These are phyloP conservation scores for Alternaria ventricosa DNA, from an alignment of 2,329 filamentous ascomycete genomes.

Conservation along the genomic window DNA sequence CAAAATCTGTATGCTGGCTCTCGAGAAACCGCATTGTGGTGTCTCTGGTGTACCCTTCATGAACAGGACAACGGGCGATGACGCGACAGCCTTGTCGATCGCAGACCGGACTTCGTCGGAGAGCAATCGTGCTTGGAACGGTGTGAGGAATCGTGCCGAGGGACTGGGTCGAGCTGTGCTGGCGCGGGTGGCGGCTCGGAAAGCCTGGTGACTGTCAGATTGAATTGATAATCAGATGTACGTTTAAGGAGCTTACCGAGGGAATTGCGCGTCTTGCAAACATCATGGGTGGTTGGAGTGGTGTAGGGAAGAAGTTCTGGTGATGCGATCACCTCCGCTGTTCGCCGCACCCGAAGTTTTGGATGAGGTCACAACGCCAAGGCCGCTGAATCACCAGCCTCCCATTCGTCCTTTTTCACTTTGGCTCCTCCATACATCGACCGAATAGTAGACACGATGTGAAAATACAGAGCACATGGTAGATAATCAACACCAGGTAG, in stretches of 20 bases:
- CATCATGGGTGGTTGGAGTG: constrained; percentile 34
- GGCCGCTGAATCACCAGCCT: constrained; percentile 19
- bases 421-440: neutral
- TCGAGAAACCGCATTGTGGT: constrained; percentile 95
- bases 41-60: constrained; percentile 99
- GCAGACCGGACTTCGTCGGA: constrained; percentile 80
- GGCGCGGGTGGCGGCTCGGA: constrained; percentile 45
- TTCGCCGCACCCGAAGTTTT: constrained; percentile 33
- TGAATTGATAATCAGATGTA: neutral
- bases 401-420: constrained; percentile 1
- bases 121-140: constrained; percentile 68
- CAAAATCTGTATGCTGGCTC: constrained; percentile 92
- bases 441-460: neutral
- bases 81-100: constrained; percentile 87
- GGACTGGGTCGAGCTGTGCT: constrained; percentile 35
- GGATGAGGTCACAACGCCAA: constrained; percentile 42
- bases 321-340: constrained; percentile 27
- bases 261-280: constrained; percentile 48
- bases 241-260: constrained; percentile 29
- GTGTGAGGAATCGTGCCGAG: constrained; percentile 54
- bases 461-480: neutral
- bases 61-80: constrained; percentile 93
- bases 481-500: neutral
- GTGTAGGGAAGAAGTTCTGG: constrained; percentile 19
- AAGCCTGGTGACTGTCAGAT: constrained; percentile 36